A percentile compares a stretch with the other conserved stretches of the same genome.
phyloP scores from a whole-genome alignment of 225 moss, liverwort and hornwort species.

The Sphagnum tenellum region DNA sequence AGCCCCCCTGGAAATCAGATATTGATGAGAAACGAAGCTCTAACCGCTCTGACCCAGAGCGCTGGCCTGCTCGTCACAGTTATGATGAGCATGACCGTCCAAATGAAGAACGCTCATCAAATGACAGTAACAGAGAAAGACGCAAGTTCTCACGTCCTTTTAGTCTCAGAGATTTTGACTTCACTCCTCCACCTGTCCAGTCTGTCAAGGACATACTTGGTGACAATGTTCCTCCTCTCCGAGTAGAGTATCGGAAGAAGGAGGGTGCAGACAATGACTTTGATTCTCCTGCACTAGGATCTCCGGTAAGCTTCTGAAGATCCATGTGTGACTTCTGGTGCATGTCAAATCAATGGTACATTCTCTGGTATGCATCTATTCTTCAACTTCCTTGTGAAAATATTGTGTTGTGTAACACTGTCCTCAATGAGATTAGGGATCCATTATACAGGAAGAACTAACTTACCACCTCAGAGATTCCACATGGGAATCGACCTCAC shows the following conservation, averaged over 20 bases:
- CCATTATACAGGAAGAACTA: no score
- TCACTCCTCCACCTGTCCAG: slow-evolving; percentile 61
- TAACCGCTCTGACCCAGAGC: slow-evolving; percentile 32
- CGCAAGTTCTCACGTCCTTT: slow-evolving; percentile 52
- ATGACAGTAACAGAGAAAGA: slow-evolving; percentile 45
- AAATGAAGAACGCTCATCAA: slow-evolving; percentile 64
- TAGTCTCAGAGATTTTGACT: slow-evolving; percentile 61
- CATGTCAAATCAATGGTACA: no score
- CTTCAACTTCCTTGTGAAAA: no score
- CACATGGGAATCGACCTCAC: no score
- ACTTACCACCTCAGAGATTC: no score
- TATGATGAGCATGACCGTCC: slow-evolving; percentile 72
- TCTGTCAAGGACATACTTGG: slow-evolving; percentile 84
- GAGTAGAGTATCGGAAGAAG: slow-evolving; percentile 33
- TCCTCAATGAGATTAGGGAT: no score
- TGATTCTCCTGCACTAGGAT: no score
- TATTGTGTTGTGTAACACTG: no score
- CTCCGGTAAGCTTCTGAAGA: no score
- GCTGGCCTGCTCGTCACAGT: slow-evolving; percentile 52
- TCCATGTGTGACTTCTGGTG: no score
- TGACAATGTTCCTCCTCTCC: slow-evolving; percentile 62
- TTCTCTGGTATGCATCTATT: no score
- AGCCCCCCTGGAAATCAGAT: slow-evolving; percentile 64
- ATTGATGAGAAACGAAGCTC: slow-evolving; percentile 60
- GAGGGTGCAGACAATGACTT: no score